Percentiles rank a stretch among this genome's conserved stretches.
phyloP scores from a whole-genome alignment of 768 basidiomycete species.

The Mycena alexandri region DNA sequence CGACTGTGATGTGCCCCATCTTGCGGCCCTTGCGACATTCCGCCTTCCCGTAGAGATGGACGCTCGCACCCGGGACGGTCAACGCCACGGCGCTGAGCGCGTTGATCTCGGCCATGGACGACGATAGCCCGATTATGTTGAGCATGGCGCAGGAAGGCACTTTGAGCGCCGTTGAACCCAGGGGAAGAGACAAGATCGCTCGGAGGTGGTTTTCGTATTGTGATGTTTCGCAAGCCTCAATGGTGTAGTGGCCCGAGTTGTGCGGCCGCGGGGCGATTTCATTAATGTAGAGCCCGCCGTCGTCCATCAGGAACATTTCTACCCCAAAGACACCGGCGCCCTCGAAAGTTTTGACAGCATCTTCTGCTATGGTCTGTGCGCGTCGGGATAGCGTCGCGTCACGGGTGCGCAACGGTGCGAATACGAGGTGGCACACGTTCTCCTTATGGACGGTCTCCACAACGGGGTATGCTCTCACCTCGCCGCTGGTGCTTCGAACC shows the following conservation, averaged over 20 bases:
- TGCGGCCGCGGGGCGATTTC: slow-evolving; percentile 99
- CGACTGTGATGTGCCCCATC: slow-evolving; percentile 97
- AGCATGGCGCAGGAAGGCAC: slow-evolving; percentile 93
- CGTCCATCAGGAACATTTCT: slow-evolving; percentile 94
- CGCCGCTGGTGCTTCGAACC: slow-evolving; percentile 80
- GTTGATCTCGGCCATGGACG: slow-evolving; percentile 71
- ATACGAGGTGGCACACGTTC: slow-evolving; percentile 93
- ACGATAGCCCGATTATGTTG: slow-evolving; percentile 91
- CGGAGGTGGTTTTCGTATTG: slow-evolving; percentile 99
- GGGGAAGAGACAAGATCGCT: slow-evolving; percentile 89
- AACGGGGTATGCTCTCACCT: slow-evolving; percentile 86
- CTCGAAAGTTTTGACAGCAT: slow-evolving; percentile 79
- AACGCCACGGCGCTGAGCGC: slow-evolving; percentile 71
- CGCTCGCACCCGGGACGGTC: slow-evolving; percentile 76
- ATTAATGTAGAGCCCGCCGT: slow-evolving; percentile 89
- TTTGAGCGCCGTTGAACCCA: slow-evolving; percentile 90
- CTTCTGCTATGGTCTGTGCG: slow-evolving; percentile 83
- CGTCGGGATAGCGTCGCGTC: slow-evolving; percentile 66
- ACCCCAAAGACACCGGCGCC: slow-evolving; percentile 98
- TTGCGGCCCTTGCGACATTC: slow-evolving; percentile 92
- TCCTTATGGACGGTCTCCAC: slow-evolving; percentile 97
- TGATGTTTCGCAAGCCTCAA: slow-evolving; percentile 96
- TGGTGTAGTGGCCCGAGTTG: slow-evolving; percentile 98
- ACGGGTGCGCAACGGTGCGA: slow-evolving; percentile 81
- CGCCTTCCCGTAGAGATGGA: slow-evolving; percentile 96